Conservation (phyloP, 441 rosid species). For the Theobroma grandiflorum region DNA sequence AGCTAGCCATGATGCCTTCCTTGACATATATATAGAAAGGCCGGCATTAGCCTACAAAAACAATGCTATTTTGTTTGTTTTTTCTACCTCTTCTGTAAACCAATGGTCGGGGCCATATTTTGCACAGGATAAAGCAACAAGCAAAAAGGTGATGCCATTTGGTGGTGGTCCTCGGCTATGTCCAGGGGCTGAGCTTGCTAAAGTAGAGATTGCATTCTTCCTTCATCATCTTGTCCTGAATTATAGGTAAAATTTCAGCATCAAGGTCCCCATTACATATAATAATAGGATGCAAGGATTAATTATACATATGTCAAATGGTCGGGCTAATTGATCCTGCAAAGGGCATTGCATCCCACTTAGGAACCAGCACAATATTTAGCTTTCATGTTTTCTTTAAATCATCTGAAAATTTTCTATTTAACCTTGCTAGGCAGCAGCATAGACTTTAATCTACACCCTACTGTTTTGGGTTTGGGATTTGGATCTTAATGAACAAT, state of each 20-base stretch:
- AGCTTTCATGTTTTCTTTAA: conserved; percentile 5
- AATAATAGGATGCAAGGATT: background rate
- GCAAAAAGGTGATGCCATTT: conserved; percentile 69
- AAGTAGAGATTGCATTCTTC: conserved; percentile 69
- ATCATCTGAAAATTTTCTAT: background rate
- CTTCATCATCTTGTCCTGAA: conserved; percentile 89
- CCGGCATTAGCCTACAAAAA: background rate
- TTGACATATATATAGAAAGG: background rate
- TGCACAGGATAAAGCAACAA: conserved; percentile 56
- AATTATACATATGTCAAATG: background rate
- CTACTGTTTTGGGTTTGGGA: background rate
- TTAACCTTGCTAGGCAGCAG: background rate
- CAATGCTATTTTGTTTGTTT: background rate
- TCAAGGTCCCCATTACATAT: background rate
- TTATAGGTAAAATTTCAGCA: conserved; percentile 54
- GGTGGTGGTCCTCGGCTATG: conserved; percentile 88
- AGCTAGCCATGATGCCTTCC: background rate
- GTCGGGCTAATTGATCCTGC: background rate
- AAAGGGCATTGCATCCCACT: conserved; percentile 32
- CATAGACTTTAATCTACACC: background rate
- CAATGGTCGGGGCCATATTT: conserved; percentile 1
- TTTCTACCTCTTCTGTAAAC: background rate
- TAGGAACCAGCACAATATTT: conserved; percentile 30
- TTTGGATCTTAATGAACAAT: background rate
- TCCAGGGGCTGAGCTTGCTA: conserved; percentile 87